phyloP scores from a whole-genome alignment of 805 yeast species.

The Myxozyma neglecta region DNA sequence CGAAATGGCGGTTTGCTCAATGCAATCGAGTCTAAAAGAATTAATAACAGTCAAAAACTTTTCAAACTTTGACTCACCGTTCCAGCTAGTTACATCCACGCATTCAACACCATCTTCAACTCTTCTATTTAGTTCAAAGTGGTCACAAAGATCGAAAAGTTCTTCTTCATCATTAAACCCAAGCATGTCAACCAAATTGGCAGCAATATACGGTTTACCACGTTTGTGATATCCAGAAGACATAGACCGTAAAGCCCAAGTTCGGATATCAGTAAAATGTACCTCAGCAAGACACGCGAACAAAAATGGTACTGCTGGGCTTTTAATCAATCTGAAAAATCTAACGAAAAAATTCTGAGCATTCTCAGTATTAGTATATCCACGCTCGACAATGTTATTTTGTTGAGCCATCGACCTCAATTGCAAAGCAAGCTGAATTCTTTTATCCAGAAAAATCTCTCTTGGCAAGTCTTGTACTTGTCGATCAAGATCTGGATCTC shows the following conservation, averaged over 20 bases:
- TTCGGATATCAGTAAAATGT: conserved; percentile 75
- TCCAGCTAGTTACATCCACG: conserved; percentile 49
- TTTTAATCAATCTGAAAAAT: conserved; percentile 60
- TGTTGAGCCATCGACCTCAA: conserved; percentile 67
- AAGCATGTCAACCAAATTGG: conserved; percentile 50
- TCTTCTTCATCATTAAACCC: conserved; percentile 67
- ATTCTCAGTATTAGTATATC: conserved; percentile 55
- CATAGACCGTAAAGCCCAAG: conserved; percentile 68
- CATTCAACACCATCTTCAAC: conserved; percentile 41
- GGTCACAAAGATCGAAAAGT: conserved; percentile 55
- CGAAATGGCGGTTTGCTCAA: conserved; percentile 46
- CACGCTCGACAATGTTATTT: conserved; percentile 51
- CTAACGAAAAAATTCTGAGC: conserved; percentile 59
- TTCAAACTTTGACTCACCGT: conserved; percentile 35
- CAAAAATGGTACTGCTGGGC: conserved; percentile 59
- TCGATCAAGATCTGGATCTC: conserved; percentile 83
- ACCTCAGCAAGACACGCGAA: conserved; percentile 74
- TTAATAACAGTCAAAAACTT: background rate
- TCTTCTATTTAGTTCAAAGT: conserved; percentile 57
- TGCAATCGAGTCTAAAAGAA: conserved; percentile 30
- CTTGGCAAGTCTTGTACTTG: conserved; percentile 68
- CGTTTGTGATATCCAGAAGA: conserved; percentile 54
- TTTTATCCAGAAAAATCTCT: conserved; percentile 51
- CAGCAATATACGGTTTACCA: conserved; percentile 62
- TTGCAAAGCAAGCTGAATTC: conserved; percentile 69